Evolutionary conservation across 2,329 filamentous ascomycete genomes (phyloP).

Genomic region (Cladobotryum protrusum): DNA sequence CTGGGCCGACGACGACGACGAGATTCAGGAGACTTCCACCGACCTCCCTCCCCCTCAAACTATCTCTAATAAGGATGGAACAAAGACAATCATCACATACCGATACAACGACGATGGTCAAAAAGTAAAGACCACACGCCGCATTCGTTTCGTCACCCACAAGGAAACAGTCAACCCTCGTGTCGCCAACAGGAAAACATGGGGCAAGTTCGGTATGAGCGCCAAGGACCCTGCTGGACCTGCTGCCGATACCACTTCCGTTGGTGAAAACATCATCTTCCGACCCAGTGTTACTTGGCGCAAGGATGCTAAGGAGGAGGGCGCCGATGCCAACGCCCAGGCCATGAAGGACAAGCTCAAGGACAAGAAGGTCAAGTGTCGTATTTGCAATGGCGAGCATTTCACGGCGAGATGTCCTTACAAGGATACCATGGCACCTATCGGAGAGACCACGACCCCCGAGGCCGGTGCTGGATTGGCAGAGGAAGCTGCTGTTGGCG

Average conservation of each 20-base stretch:
- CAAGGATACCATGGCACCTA: conserved; percentile 98
- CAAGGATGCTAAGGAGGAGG: conserved; percentile 76
- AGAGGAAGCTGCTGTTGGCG: conserved; percentile 42
- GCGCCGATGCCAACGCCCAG: conserved; percentile 66
- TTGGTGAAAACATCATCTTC: conserved; percentile 98
- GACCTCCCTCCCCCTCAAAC: conserved; percentile 80
- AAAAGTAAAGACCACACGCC: conserved; percentile 95
- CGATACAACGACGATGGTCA: conserved; percentile 87
- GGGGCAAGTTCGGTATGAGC: conserved; percentile 88
- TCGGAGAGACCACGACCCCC: conserved; percentile 52
- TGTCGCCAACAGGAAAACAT: conserved; percentile 88
- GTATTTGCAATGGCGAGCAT: conserved; percentile 98
- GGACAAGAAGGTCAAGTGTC: conserved; percentile 99
- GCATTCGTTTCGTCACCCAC: conserved; percentile 85
- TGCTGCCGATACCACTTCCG: conserved; percentile 80
- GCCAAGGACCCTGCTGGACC: conserved; percentile 80
- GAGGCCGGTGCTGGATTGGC: conserved; percentile 52
- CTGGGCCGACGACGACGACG: conserved; percentile 97
- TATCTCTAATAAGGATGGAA: conserved; percentile 96
- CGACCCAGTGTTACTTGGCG: conserved; percentile 90
- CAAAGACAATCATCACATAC: conserved; percentile 90
- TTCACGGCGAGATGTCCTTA: conserved; percentile 98
- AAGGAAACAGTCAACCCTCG: conserved; percentile 94
- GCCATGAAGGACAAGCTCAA: conserved; percentile 77
- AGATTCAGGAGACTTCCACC: conserved; percentile 64